These are phyloP conservation scores for Solanum etuberosum DNA, from an alignment of 257 asterid species.

Conservation along the genomic window DNA sequence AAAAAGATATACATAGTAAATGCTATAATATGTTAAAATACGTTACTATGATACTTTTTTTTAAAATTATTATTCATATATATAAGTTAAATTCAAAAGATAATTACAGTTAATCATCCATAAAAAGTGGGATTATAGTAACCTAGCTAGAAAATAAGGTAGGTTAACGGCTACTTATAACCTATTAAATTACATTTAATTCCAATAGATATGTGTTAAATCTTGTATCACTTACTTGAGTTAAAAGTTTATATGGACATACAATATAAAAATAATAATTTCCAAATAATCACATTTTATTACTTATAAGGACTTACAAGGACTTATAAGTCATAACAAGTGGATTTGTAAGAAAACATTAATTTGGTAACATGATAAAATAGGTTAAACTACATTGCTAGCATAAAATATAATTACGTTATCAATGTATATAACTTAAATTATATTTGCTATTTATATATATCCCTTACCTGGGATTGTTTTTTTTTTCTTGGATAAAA, in stretches of 20 bases:
- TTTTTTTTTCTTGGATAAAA: background rate
- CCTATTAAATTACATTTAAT: background rate
- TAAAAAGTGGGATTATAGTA: background rate
- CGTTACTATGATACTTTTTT: background rate
- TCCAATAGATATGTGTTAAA: background rate
- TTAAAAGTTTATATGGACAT: background rate
- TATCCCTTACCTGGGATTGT: background rate
- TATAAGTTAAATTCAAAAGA: background rate
- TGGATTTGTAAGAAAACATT: background rate
- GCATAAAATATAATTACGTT: background rate
- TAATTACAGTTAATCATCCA: background rate
- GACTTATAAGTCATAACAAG: background rate
- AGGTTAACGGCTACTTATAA: background rate
- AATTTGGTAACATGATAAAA: background rate
- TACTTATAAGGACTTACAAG: background rate
- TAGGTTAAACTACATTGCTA: background rate
- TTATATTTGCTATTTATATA: background rate
- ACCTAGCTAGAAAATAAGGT: background rate
- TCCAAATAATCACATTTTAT: background rate
- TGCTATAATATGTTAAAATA: background rate
- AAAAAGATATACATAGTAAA: background rate
- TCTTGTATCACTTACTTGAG: background rate
- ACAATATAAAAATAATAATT: background rate
- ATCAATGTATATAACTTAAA: background rate
- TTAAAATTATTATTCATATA: background rate